These are phyloP conservation scores for Blastobotrys illinoisensis DNA, from an alignment of 1,139 yeast genomes.

Conservation along the genomic window DNA sequence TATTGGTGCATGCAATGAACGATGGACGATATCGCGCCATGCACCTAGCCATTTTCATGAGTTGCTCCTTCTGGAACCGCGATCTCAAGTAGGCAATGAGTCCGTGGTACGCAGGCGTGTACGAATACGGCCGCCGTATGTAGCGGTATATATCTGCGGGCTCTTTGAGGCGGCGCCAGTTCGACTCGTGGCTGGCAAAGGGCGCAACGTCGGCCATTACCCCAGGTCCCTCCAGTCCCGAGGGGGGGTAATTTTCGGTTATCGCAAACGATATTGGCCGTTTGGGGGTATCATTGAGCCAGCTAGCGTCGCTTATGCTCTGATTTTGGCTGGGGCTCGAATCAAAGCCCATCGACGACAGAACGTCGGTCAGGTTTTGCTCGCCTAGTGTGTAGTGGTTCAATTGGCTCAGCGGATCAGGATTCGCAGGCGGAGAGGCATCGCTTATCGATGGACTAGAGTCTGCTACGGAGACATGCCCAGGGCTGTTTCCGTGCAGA, in stretches of 20 bases:
- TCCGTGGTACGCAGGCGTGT: slow-evolving; percentile 85
- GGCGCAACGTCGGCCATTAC: slow-evolving; percentile 13
- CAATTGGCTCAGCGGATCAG: slow-evolving; percentile 11
- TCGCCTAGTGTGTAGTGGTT: slow-evolving; percentile 15
- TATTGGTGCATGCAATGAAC: slow-evolving; percentile 86
- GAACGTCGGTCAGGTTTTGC: slow-evolving; percentile 20
- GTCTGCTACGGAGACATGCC: slow-evolving; percentile 2
- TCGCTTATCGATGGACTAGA: slow-evolving; percentile 26
- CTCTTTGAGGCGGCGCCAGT: slow-evolving; percentile 35
- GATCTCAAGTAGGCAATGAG: slow-evolving; percentile 67
- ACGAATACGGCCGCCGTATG: slow-evolving; percentile 56
- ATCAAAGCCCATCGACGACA: slow-evolving; percentile 18
- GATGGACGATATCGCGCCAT: slow-evolving; percentile 89
- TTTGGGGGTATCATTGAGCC: slow-evolving; percentile 20
- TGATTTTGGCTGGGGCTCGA: slow-evolving; percentile 6
- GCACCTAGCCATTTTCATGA: slow-evolving; percentile 79
- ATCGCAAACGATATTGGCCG: slow-evolving; percentile 26
- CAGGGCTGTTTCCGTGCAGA: slow-evolving; percentile 32
- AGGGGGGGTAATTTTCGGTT: slow-evolving; percentile 11
- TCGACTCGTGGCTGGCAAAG: slow-evolving; percentile 5
- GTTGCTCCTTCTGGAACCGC: slow-evolving; percentile 64
- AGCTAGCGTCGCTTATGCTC: slow-evolving; percentile 11
- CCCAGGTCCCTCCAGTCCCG: not conserved
- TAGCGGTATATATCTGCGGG: not conserved
- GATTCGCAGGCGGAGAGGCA: slow-evolving; percentile 18